Base-by-base conservation (phyloP, 768 basidiomycete genomes). In the Russula griseocarnosa region DNA sequence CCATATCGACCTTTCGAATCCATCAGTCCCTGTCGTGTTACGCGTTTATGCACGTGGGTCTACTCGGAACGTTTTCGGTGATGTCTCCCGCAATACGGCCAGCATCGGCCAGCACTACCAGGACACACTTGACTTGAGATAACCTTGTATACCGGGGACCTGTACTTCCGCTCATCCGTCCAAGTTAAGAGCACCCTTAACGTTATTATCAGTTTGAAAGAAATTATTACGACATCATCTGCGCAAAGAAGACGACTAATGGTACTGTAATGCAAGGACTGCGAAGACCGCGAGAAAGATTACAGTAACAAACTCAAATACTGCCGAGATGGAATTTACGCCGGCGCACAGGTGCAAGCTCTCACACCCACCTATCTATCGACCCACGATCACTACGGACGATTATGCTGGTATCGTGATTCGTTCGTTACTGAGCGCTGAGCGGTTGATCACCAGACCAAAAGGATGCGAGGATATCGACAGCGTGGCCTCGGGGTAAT, bases 291-390 rank as follows among this genome's bases (percentile, higher is more conserved):
- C 50, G 40, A 62, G 54, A 42, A 49, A 40, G 13, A 5, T 22
- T n/a, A 56, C 51, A 24, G 28, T 26, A 50, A 30, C 34, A 36
- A 55, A 62, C 36, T 22, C 54, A 55, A 55, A 38, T 28, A 36
- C n/a, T 62, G 60, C 54, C 54, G 53, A 55, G 44, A 61, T 54
- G 46, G 42, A 34, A 26, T 46, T 61, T 61, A 46, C 60, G 60
- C 53, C 60, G 53, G 16, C 32, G 3, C 2, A 18, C 24, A 61
- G 53, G 53, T 53, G 60, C 52, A 61, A 61, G 40, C 22, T 9
- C 22, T 36, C n/a, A 16, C 52, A 10, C 32, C 20, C 8, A 11
- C 52, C 32, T 4, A 42, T 42, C 42, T 16, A 9, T 42, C 20
- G 14, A 22, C 44, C 16, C 53, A 44, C 32, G 44, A 46, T 61